These are phyloP conservation scores for Saccharomyces hybrid DNA, from an alignment of 1,139 yeast species.

Conservation along the genomic window DNA sequence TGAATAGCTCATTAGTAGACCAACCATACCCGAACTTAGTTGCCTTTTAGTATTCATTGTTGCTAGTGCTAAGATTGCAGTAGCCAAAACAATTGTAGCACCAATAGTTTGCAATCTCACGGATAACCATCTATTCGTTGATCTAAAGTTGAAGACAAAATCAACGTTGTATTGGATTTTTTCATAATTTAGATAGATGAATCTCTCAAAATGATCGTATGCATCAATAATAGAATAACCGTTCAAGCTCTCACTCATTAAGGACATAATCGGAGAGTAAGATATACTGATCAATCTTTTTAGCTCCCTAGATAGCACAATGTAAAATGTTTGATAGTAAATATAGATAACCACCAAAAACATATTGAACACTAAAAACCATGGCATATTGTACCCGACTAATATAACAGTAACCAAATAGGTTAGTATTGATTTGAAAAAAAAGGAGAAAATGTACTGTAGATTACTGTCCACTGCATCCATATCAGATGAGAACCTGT, in stretches of 20 bases:
- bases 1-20: slow-evolving; percentile 66
- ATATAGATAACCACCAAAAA: slow-evolving; percentile 39
- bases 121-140: slow-evolving; percentile 65
- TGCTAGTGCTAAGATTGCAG: slow-evolving; percentile 51
- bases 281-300: slow-evolving; percentile 46
- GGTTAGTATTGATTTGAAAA: slow-evolving; percentile 38
- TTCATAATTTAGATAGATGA: slow-evolving; percentile 45
- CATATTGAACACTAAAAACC: slow-evolving; percentile 39
- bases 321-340: slow-evolving; percentile 47
- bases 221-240: slow-evolving; percentile 59
- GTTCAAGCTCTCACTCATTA: slow-evolving; percentile 51
- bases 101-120: slow-evolving; percentile 65
- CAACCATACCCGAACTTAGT: slow-evolving; percentile 61
- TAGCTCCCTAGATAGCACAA: slow-evolving; percentile 48
- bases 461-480: slow-evolving; percentile 49
- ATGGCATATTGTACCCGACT: slow-evolving; percentile 46
- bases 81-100: slow-evolving; percentile 49
- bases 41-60: slow-evolving; percentile 42
- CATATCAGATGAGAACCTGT: slow-evolving; percentile 65
- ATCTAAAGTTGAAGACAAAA: slow-evolving; percentile 47
- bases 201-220: slow-evolving; percentile 44
- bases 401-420: slow-evolving; percentile 44
- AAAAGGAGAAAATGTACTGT: slow-evolving; percentile 40
- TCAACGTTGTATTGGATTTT: slow-evolving; percentile 59
- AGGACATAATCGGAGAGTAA: slow-evolving; percentile 56